Evolutionary conservation across 441 rosid genomes (phyloP).

Genomic region (Corymbia citriodora): DNA sequence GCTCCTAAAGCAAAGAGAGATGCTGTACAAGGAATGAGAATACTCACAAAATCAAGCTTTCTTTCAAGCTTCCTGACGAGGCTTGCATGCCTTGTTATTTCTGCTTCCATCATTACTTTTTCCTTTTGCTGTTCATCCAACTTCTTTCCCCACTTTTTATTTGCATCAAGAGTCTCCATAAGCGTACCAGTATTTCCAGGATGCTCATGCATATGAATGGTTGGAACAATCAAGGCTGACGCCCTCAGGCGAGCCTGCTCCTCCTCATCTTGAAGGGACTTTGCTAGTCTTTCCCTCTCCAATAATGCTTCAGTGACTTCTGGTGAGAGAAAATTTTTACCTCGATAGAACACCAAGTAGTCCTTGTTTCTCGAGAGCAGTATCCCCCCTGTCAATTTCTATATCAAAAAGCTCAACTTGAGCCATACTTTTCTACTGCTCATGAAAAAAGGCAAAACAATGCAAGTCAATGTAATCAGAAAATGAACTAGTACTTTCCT

Average conservation of each 20-base stretch:
- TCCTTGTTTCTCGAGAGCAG: slow-evolving; percentile 87
- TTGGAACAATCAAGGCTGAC: slow-evolving; percentile 44
- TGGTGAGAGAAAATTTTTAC: slow-evolving; percentile 72
- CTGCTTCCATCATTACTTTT: slow-evolving; percentile 63
- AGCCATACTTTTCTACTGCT: not conserved
- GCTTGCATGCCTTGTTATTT: slow-evolving; percentile 51
- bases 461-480: not conserved
- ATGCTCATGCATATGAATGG: slow-evolving; percentile 25
- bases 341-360: slow-evolving; percentile 90
- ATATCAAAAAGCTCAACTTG: slow-evolving; percentile 10
- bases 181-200: slow-evolving; percentile 74
- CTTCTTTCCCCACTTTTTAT: slow-evolving; percentile 71
- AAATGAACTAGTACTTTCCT: not conserved
- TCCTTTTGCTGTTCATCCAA: slow-evolving; percentile 44
- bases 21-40: slow-evolving; percentile 3
- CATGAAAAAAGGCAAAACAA: not conserved
- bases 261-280: slow-evolving; percentile 76
- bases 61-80: slow-evolving; percentile 68
- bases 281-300: slow-evolving; percentile 78
- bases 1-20: not conserved
- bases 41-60: slow-evolving; percentile 76
- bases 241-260: slow-evolving; percentile 91
- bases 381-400: slow-evolving; percentile 88
- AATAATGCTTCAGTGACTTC: slow-evolving; percentile 71
- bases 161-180: slow-evolving; percentile 80